Conservation (phyloP, 805 yeast genomes). For the Ogataea nakhonphanomensis region DNA sequence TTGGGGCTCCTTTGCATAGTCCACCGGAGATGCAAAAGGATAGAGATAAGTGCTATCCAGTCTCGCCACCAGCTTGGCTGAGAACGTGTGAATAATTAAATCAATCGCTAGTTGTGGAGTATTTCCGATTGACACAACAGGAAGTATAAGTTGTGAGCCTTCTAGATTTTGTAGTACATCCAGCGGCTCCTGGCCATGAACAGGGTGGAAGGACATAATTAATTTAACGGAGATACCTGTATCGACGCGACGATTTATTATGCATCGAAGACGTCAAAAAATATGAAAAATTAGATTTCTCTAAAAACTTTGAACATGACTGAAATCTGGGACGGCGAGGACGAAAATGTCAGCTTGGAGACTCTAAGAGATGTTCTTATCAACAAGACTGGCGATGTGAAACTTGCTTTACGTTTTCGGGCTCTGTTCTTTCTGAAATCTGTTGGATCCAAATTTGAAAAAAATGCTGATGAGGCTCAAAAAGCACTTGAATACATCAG, state of each 20-base stretch:
- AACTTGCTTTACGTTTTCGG: constrained; percentile 84
- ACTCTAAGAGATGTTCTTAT: constrained; percentile 68
- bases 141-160: constrained; percentile 55
- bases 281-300: constrained; percentile 2
- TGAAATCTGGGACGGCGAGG: constrained; percentile 22
- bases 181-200: constrained; percentile 21
- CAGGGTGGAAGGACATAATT: constrained; percentile 28
- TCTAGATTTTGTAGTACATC: constrained; percentile 20
- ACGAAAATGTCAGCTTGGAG: constrained; percentile 43
- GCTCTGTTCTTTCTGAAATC: constrained; percentile 90
- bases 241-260: constrained; percentile 13
- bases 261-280: constrained; percentile 11
- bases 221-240: not conserved
- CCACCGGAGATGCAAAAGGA: constrained; percentile 84
- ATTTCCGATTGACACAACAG: constrained; percentile 83
- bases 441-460: constrained; percentile 69
- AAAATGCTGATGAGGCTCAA: constrained; percentile 51
- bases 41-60: constrained; percentile 62
- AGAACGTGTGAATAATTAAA: constrained; percentile 60
- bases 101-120: constrained; percentile 83
- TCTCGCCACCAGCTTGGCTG: constrained; percentile 47
- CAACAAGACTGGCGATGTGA: constrained; percentile 63
- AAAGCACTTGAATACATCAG: constrained; percentile 79
- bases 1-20: constrained; percentile 37
- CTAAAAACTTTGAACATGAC: constrained; percentile 12